Evolutionary conservation across 1,139 yeast genomes (phyloP).

Genomic region (Saccharomyces hybrid): DNA sequence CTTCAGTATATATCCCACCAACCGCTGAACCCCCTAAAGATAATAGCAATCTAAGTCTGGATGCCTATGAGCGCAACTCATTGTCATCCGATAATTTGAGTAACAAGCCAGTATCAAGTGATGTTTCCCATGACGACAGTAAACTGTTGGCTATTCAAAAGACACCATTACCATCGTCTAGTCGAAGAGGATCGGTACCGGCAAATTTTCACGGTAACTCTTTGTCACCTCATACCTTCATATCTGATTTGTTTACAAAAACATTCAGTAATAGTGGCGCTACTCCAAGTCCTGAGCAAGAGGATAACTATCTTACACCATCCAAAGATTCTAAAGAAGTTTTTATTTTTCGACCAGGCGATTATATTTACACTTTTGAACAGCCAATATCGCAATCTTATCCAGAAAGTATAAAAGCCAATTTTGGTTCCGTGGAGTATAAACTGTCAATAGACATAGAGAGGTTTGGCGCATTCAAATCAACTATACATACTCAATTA

Average conservation of each 20-base stretch:
- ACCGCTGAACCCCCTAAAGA: conserved; percentile 1
- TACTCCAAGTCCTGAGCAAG: background rate
- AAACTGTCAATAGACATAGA: conserved; percentile 60
- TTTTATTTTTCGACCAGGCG: conserved; percentile 50
- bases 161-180: background rate
- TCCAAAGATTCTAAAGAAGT: background rate
- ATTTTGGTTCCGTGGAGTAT: conserved; percentile 74
- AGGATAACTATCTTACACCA: conserved; percentile 1
- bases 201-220: background rate
- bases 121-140: background rate
- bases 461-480: conserved; percentile 70
- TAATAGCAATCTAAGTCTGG: conserved; percentile 4
- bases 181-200: background rate
- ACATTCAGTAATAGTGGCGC: background rate
- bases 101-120: background rate
- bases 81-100: background rate
- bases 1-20: conserved; percentile 18
- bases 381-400: conserved; percentile 73
- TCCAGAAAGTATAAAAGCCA: conserved; percentile 72
- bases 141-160: background rate
- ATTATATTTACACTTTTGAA: conserved; percentile 84
- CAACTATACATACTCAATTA: conserved; percentile 54
- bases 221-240: background rate
- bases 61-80: conserved; percentile 8
- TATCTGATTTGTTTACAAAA: background rate